These are phyloP conservation scores for Umbelopsis isabellina DNA, from an alignment of 192 early-diverging fungal species.

Conservation along the genomic window DNA sequence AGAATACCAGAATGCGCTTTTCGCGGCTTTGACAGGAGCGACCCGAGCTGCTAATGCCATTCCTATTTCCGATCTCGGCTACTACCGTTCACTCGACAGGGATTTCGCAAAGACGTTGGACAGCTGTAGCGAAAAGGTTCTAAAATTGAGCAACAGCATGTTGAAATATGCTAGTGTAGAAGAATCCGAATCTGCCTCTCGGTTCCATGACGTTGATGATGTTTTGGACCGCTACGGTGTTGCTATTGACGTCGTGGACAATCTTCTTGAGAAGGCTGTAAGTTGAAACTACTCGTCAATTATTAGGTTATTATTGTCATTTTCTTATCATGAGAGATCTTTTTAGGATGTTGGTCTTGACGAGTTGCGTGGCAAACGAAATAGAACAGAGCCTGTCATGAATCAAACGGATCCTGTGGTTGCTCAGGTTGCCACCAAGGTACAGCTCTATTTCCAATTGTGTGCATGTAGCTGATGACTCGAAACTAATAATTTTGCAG, in stretches of 20 bases:
- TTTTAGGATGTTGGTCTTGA: conserved; percentile 76
- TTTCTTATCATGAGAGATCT: conserved; percentile 8
- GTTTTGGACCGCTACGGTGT: conserved; percentile 64
- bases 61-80: conserved; percentile 59
- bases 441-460: not conserved
- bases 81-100: conserved; percentile 68
- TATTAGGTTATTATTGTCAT: not conserved
- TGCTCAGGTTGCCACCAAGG: conserved; percentile 41
- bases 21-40: conserved; percentile 56
- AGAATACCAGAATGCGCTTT: conserved; percentile 47
- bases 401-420: conserved; percentile 53
- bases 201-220: conserved; percentile 63
- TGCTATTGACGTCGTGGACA: conserved; percentile 78
- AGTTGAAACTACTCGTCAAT: conserved; percentile 18
- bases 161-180: conserved; percentile 30
- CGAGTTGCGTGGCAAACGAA: conserved; percentile 58
- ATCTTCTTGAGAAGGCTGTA: conserved; percentile 81
- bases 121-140: conserved; percentile 21
- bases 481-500: conserved; percentile 6
- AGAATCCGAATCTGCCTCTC: conserved; percentile 37
- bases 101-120: conserved; percentile 48
- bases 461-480: no score
- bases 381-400: conserved; percentile 38
- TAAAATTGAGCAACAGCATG: conserved; percentile 37
- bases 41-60: conserved; percentile 64